Conservation (phyloP, 2,329 filamentous ascomycete species). For the Nakataea oryzae region DNA sequence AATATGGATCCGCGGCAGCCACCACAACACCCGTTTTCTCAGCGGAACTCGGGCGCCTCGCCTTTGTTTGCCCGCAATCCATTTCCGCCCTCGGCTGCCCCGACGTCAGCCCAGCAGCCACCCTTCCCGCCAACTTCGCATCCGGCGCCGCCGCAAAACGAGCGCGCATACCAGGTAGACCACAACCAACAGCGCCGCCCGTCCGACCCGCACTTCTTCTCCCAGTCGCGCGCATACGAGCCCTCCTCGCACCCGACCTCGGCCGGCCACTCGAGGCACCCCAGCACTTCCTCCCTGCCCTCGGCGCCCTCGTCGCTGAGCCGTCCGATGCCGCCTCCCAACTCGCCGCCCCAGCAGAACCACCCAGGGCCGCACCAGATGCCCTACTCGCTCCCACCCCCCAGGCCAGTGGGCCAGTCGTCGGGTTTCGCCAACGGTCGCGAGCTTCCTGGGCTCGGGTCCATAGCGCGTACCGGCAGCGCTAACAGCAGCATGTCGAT, state of each 20-base stretch:
- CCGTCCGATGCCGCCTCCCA: constrained; percentile 33
- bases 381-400: constrained; percentile 34
- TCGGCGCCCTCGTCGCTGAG: constrained; percentile 21
- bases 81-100: constrained; percentile 14
- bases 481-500: constrained; percentile 50
- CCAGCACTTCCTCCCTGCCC: constrained; percentile 32
- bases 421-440: constrained; percentile 37
- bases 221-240: constrained; percentile 23
- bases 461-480: constrained; percentile 35
- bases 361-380: constrained; percentile 17
- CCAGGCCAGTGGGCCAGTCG: constrained; percentile 32
- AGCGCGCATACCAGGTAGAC: constrained; percentile 16
- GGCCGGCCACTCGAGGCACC: constrained; percentile 28
- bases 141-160: constrained; percentile 11
- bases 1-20: constrained; percentile 24
- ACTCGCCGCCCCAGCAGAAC: constrained; percentile 29
- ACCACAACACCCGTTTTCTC: constrained; percentile 19
- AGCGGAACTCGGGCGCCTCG: constrained; percentile 19
- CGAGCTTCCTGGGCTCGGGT: constrained; percentile 39
- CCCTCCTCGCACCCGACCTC: constrained; percentile 15
- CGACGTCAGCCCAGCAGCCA: constrained; percentile 8
- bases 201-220: constrained; percentile 32
- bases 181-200: constrained; percentile 23
- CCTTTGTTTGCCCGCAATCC: constrained; percentile 19
- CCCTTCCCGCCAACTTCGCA: constrained; percentile 10